Percentiles rank a stretch among this genome's conserved stretches.
phyloP scores from a whole-genome alignment of 305 asterid species.

The Fraxinus latifolia region DNA sequence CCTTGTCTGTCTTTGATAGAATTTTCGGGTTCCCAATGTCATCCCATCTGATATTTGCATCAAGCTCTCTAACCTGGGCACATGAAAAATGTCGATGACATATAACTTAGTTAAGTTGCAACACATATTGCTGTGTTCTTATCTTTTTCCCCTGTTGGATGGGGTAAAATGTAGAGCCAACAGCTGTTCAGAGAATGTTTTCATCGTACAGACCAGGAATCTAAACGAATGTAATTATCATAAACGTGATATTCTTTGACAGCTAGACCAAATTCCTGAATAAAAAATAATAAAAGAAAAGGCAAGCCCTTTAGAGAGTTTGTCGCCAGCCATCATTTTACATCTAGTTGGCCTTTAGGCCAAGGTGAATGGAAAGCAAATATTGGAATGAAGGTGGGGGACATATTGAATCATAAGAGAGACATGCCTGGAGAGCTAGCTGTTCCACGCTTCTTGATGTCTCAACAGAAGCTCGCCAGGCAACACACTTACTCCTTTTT shows the following conservation, averaged over 20 bases:
- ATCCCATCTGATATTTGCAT: conserved; percentile 82
- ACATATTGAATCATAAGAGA: conserved; percentile 19
- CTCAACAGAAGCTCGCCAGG: conserved; percentile 96
- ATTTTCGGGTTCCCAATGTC: conserved; percentile 58
- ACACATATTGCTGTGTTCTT: conserved; percentile 3
- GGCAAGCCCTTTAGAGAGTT: conserved; percentile 6
- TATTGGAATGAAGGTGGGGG: conserved; percentile 4
- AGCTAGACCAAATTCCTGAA: conserved; percentile 1
- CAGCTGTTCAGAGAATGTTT: conserved; percentile 11
- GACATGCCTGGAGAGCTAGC: conserved; percentile 81
- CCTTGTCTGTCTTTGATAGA: conserved; percentile 49
- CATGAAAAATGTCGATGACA: conserved; percentile 14
- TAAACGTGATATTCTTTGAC: conserved; percentile 4
- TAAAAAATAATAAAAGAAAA: conserved; percentile 15
- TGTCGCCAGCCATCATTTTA: conserved; percentile 9
- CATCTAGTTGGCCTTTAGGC: conserved; percentile 2
- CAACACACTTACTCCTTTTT: conserved; percentile 61
- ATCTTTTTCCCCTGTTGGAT: conserved; percentile 16
- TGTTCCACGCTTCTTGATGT: conserved; percentile 70
- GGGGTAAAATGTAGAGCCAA: conserved; percentile 13
- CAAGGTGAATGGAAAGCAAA: conserved; percentile 12
- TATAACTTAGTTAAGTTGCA: not conserved
- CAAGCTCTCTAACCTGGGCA: conserved; percentile 82
- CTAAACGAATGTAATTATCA: conserved; percentile 2
- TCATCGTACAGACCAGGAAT: conserved; percentile 19